These are phyloP conservation scores for Globisporangium nagaii DNA, from an alignment of 352 stramenopile genomes.

Conservation along the genomic window DNA sequence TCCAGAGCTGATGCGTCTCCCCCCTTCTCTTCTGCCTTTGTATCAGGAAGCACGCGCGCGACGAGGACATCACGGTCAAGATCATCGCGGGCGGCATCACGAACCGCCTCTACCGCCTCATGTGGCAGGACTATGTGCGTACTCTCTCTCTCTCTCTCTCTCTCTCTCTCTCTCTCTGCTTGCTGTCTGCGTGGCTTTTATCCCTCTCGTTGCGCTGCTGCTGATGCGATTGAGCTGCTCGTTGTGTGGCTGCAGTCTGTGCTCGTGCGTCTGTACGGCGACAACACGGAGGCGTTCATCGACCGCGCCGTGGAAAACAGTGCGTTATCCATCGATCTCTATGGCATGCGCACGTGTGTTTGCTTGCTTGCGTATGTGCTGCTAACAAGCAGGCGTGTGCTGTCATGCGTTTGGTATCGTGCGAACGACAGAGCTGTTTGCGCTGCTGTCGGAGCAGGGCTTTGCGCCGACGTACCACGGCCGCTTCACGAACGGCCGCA, in stretches of 20 bases:
- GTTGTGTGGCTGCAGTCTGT: constrained; percentile 37
- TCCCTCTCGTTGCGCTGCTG: neutral
- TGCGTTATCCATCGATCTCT: constrained; percentile 19
- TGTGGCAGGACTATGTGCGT: constrained; percentile 50
- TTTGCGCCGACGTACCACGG: constrained; percentile 89
- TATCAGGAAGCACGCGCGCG: constrained; percentile 43
- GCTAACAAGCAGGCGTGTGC: neutral
- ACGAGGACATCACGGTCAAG: constrained; percentile 73
- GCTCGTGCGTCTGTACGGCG: constrained; percentile 89
- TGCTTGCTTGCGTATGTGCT: neutral
- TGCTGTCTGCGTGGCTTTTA: no score
- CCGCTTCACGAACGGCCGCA: constrained; percentile 88
- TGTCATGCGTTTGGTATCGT: neutral
- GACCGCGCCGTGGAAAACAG: constrained; percentile 89
- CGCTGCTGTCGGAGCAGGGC: constrained; percentile 68
- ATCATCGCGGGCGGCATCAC: constrained; percentile 91
- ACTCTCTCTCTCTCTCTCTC: neutral
- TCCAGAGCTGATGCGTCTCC: neutral
- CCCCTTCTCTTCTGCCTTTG: neutral
- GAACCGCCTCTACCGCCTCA: constrained; percentile 89
- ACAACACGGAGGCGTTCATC: constrained; percentile 92
- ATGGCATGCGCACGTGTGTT: neutral
- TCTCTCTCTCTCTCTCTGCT: neutral
- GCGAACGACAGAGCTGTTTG: constrained; percentile 64
- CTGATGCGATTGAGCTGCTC: constrained; percentile 1